Percentiles rank a stretch among this genome's conserved stretches.
These are phyloP conservation scores for Jamesozyma hellenica DNA, from an alignment of 805 yeast species.

Conservation along the genomic window DNA sequence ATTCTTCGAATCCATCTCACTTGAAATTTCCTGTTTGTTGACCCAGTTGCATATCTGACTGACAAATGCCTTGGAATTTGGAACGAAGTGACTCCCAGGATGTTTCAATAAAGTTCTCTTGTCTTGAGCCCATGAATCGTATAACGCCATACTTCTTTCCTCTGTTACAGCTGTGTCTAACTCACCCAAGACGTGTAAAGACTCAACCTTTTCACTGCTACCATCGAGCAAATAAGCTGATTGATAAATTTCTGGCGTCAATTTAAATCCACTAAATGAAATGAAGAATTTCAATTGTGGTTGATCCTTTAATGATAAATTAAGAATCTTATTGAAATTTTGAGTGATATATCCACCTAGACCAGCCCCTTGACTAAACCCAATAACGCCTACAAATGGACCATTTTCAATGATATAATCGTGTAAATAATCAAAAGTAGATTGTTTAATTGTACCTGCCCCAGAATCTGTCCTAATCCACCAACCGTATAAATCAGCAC, in stretches of 20 bases:
- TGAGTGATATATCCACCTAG: constrained; percentile 54
- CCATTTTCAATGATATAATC: constrained; percentile 46
- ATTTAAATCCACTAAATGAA: constrained; percentile 56
- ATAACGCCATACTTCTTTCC: constrained; percentile 51
- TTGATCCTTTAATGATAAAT: constrained; percentile 31
- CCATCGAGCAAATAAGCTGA: constrained; percentile 11
- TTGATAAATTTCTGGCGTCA: constrained; percentile 22
- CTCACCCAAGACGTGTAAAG: constrained; percentile 77
- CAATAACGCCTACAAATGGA: constrained; percentile 77
- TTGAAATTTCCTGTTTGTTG: constrained; percentile 4
- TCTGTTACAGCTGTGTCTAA: constrained; percentile 79
- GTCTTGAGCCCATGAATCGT: constrained; percentile 36
- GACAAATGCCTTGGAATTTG: constrained; percentile 54
- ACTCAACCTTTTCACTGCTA: not conserved
- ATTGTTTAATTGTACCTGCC: constrained; percentile 16
- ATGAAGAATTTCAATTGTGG: constrained; percentile 56
- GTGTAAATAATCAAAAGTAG: constrained; percentile 32
- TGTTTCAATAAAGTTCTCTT: constrained; percentile 51
- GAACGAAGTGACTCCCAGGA: constrained; percentile 95
- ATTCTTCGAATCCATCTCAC: not conserved
- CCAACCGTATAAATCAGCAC: constrained; percentile 48
- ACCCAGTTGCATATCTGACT: constrained; percentile 30
- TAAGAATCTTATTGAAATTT: constrained; percentile 38
- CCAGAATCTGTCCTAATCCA: constrained; percentile 39
- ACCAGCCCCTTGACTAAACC: constrained; percentile 93